Evolutionary conservation across 1,284 basidiomycete species (phyloP), one percentile per base, ranked within the genome.

Genomic region (Leccinum discolor): DNA sequence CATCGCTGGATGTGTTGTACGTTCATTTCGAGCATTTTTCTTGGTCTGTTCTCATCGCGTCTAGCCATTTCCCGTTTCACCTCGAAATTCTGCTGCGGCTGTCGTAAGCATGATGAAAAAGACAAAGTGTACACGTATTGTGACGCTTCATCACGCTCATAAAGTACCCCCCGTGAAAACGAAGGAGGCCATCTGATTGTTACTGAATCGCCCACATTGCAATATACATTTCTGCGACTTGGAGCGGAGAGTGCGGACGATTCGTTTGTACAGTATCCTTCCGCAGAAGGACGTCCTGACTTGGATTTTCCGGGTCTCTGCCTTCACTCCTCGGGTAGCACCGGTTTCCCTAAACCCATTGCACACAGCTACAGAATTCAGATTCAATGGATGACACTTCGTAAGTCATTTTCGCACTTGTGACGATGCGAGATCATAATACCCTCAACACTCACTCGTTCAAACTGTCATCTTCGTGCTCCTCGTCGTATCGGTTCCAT

Each of bases 251-350:
- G 62, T 3, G 26, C 62, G 1, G 21, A 65, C 1, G 68, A 80
- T 62, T 21, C 66, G 0, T 81, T 80, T 59, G 18, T 59, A n/a
- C 68, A 64, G 0, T 81, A 80, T 64, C 76, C 74, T 5, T 40
- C 57, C 3, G 14, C 65, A 3, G 5, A 44, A 5, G 23, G 29
- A 4, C 65, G 65, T 8, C 70, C 74, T 3, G 59, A 65, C 6
- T 18, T 65, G 35, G 62, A 69, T 14, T 72, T 73, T 21, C 62
- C 69, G 3, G 67, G 66, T 8, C 44, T 76, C 11, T 80, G 77
- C n/a, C 59, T 79, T 7, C 80, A 80, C 59, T 80, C 80, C 2
- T 80, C 78, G 1, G 78, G 80, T 4, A 80, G 77, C 40, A 81
- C 78, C 0, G 79, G 80, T 79, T 79, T 38, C 35, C 35, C 35